Evolutionary conservation across 345 rosid species (phyloP).

Genomic region (Sapria himalayana): DNA sequence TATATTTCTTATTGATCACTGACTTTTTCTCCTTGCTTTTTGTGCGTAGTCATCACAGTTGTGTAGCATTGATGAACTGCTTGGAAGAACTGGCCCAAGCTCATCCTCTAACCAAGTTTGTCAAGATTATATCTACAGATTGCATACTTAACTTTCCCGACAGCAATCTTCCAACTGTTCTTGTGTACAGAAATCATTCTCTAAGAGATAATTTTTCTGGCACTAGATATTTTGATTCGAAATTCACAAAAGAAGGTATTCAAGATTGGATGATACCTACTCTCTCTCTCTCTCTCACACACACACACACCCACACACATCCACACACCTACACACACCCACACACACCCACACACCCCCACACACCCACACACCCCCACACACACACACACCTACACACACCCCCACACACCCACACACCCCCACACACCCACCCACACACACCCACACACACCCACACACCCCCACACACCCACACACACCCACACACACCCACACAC

Average conservation of each 20-base stretch:
- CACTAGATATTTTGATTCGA: conserved; percentile 49
- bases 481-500: no score
- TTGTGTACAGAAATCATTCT: conserved; percentile 74
- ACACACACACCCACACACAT: no score
- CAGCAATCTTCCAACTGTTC: conserved; percentile 62
- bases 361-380: no score
- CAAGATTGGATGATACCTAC: no score
- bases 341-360: no score
- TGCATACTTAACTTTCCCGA: conserved; percentile 94
- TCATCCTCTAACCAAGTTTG: conserved; percentile 89
- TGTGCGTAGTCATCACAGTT: conserved; percentile 39
- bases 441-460: no score
- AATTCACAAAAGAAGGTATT: conserved; percentile 90
- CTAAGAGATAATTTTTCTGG: conserved; percentile 91
- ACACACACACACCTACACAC: no score
- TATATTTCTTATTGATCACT: background rate
- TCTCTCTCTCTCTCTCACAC: no score
- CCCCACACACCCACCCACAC: no score
- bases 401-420: no score
- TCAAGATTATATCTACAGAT: conserved; percentile 84
- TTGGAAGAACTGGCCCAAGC: conserved; percentile 60
- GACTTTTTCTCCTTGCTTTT: background rate
- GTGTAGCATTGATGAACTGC: conserved; percentile 55
- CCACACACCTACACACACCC: no score
- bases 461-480: no score